Base-by-base conservation (phyloP, 768 basidiomycete genomes). In the Boletus patriciae region DNA sequence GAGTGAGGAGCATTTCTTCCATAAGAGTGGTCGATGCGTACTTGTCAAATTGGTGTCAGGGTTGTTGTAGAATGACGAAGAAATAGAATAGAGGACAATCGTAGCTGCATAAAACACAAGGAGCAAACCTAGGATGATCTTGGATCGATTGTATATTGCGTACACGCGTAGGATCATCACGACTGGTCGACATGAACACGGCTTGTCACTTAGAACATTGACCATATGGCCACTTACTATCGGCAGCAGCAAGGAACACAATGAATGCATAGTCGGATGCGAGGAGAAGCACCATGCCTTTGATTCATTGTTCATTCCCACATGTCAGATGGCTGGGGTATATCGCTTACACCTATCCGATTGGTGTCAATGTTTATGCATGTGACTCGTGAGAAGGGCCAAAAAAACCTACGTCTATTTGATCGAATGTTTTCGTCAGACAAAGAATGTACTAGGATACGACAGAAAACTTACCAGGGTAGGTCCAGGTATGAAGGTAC, bases 141-240 rank as follows among this genome's bases (percentile, higher is more conserved):
- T 63, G 18, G 63, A 63, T 37, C 38, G 49, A 19, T 40, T 19
- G 38, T 68, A 68, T 52, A 69, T 55, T n/a, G 67, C 64, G 31
- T 68, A 69, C 13, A 69, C 56, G 0, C 66, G 62, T 8, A 68
- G 31, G 49, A 68, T 62, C 66, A 68, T 68, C 33, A 62, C 43
- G 9, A 67, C 66, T 68, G 38, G 18, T 49, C 3, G 33, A 6
- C 6, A 16, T 18, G 6, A 12, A 19, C 6, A 33, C 3, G 12
- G 10, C 13, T 21, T 15, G 6, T 44, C 29, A 46, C 21, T 7
- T 3, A n/a, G 1, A 40, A 34, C 10, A 23, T 8, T 25, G 21
- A n/a, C 4, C 12, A 54, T 15, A 7, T 0, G 6, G 6, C 2
- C 12, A 68, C 66, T 60, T 36, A 67, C 66, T 21, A 18, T 67